Base-by-base conservation (phyloP, 345 rosid species). In the Draba incana region DNA sequence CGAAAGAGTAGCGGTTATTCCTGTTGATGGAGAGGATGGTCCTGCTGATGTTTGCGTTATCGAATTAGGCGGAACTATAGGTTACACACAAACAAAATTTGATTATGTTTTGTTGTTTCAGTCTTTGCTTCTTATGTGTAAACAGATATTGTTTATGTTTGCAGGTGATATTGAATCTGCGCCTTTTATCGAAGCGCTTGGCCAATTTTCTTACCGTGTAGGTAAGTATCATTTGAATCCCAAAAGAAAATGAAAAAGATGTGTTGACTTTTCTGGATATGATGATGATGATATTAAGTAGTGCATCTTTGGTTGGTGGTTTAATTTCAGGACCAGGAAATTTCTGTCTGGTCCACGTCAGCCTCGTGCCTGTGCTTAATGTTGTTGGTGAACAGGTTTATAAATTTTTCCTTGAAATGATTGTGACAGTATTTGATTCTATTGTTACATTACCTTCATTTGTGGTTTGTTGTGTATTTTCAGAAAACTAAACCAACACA, bases 401-500 rank as follows among this genome's bases (percentile, higher is more conserved):
- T 46, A 16, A 1, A 8, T 46, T 66, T 50, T 58, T 71, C 20
- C 37, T 33, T 66, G 67, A 65, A 66, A 58, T 66, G 72, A 51
- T 20, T 63, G 50, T 54, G 70, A 38, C 69, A 38, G 12, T 44
- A 53, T 61, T 45, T 74, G 66, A 43, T 4, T 14, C 15, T 67
- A 8, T 54, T 66, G 33, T 58, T 12, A 33, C 42, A 14, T 25
- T 3, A 38, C 4, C 57, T 53, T 74, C 37, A 44, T 66, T 67
- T 60, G 7, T 6, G 44, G 7, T 66, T 25, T 65, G 24, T 24
- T 57, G 4, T 64, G 4, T 56, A 28, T 28, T 58, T 76, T 70
- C 79, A 93, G 98, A 94, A 94, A 86, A 94, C 99, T 43, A 94
- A 94, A 70, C 99, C 99, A 14, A 94, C 99, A 58, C 99, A 94